These are phyloP conservation scores for Leishmania gerbilli DNA, from an alignment of 208 protist genomes.

Conservation along the genomic window DNA sequence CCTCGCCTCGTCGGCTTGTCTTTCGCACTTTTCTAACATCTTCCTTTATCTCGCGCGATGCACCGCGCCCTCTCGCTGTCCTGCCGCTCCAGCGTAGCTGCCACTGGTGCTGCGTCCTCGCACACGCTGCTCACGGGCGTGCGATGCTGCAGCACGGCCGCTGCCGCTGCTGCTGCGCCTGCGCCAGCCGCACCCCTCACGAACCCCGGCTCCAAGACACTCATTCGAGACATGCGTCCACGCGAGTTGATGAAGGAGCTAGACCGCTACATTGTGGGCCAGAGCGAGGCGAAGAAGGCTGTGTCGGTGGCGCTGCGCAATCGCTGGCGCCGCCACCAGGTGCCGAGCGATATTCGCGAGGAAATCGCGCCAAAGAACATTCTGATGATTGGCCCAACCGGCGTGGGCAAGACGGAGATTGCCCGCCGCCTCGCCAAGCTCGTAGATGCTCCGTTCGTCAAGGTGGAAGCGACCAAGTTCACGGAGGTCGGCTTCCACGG, in stretches of 20 bases:
- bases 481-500: slow-evolving; percentile 98
- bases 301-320: slow-evolving; percentile 97
- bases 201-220: slow-evolving; percentile 35
- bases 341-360: slow-evolving; percentile 86
- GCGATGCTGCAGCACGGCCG: slow-evolving; percentile 59
- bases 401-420: slow-evolving; percentile 97
- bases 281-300: slow-evolving; percentile 97
- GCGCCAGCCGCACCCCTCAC: slow-evolving; percentile 25
- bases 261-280: slow-evolving; percentile 97
- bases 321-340: slow-evolving; percentile 93
- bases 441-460: slow-evolving; percentile 97
- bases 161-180: slow-evolving; percentile 39
- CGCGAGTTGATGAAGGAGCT: slow-evolving; percentile 94
- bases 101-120: not conserved
- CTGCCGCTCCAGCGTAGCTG: not conserved
- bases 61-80: slow-evolving; percentile 12
- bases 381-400: slow-evolving; percentile 95
- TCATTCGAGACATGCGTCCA: slow-evolving; percentile 91
- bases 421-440: slow-evolving; percentile 97
- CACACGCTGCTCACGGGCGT: slow-evolving; percentile 14
- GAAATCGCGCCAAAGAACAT: slow-evolving; percentile 96
- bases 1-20: not conserved
- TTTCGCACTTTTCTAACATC: slow-evolving; percentile 6
- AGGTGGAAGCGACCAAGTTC: slow-evolving; percentile 99
- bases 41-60: slow-evolving; percentile 1